Percentiles rank a stretch among this genome's conserved stretches.
phyloP scores from a whole-genome alignment of 108 stramenopile genomes.

The Pseudonitzschia multiseries region DNA sequence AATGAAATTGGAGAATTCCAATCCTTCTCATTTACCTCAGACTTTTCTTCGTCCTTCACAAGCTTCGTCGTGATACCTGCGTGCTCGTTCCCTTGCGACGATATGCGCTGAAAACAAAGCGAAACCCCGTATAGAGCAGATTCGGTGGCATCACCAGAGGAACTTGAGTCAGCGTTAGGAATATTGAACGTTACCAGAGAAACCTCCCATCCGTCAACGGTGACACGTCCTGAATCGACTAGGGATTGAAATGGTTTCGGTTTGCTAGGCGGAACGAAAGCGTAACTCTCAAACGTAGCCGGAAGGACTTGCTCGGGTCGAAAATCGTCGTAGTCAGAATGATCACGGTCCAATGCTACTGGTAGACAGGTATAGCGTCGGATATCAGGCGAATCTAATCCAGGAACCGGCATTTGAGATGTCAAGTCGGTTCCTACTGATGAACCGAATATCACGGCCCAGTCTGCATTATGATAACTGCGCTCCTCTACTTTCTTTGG shows the following conservation, averaged over 20 bases:
- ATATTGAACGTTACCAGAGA: slow-evolving; percentile 71
- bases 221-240: slow-evolving; percentile 17
- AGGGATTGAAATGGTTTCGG: slow-evolving; percentile 39
- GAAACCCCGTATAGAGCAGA: slow-evolving; percentile 74
- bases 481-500: slow-evolving; percentile 1
- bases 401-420: slow-evolving; percentile 38
- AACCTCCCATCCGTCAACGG: slow-evolving; percentile 79
- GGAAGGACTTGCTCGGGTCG: slow-evolving; percentile 46
- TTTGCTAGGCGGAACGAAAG: slow-evolving; percentile 51
- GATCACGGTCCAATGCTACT: slow-evolving; percentile 33
- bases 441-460: slow-evolving; percentile 73
- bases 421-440: slow-evolving; percentile 31
- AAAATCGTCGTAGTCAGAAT: slow-evolving; percentile 14
- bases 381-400: slow-evolving; percentile 36
- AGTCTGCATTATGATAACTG: slow-evolving; percentile 50
- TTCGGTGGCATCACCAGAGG: slow-evolving; percentile 36
- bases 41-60: background rate
- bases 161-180: slow-evolving; percentile 53
- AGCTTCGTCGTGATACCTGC: slow-evolving; percentile 5
- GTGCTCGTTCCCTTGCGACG: background rate
- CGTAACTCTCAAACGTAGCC: slow-evolving; percentile 74
- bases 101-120: slow-evolving; percentile 48
- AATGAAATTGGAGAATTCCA: slow-evolving; percentile 46
- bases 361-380: slow-evolving; percentile 58
- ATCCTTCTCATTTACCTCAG: background rate